Evolutionary conservation across 371 early-diverging fungal genomes (phyloP), one percentile per base, ranked within the genome.

Genomic region (Zancudomyces culisetae): DNA sequence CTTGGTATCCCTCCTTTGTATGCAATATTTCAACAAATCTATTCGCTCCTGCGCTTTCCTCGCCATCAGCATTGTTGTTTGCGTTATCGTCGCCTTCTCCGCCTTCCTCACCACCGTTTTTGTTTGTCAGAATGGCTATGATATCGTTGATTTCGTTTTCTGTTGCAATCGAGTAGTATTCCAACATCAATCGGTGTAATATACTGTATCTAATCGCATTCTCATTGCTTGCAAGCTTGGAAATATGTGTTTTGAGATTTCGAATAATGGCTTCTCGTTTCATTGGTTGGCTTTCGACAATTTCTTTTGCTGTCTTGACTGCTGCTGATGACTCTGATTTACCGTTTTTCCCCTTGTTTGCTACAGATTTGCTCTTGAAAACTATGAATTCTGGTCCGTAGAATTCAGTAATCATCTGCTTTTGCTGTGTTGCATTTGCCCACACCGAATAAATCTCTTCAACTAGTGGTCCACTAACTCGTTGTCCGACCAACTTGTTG

Each of bases 371-470:
- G 27, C 30, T 48, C 69, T 83, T 82, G 65, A 90, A 92, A 23
- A 90, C 58, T 0, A 83, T 76, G 73, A 81, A 90, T 62, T 90
- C 90, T 18, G 84, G 85, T 40, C 93, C 92, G 61, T 90, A 93
- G 62, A 95, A 87, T 70, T 95, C 94, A 45, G 86, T 79, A 48
- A 89, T 72, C 59, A 95, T 67, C 27, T 71, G 70, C 29, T 73
- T 68, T 46, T 84, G 70, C 66, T 95, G 89, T 43, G 69, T 57
- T 2, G 84, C 75, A 52, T 79, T 90, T 35, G 87, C 80, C 52
- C 75, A 87, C 62, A 79, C 78, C 10, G 79, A 68, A 54, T 85
- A 95, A 27, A 81, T 83, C 46, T 85, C 81, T 63, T 94, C 93
- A 39, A 95, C 66, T 18, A 91, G 80, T 13, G 69, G 55, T 20